phyloP scores from a whole-genome alignment of 2,329 filamentous ascomycete species.

The Apiospora arundinis region DNA sequence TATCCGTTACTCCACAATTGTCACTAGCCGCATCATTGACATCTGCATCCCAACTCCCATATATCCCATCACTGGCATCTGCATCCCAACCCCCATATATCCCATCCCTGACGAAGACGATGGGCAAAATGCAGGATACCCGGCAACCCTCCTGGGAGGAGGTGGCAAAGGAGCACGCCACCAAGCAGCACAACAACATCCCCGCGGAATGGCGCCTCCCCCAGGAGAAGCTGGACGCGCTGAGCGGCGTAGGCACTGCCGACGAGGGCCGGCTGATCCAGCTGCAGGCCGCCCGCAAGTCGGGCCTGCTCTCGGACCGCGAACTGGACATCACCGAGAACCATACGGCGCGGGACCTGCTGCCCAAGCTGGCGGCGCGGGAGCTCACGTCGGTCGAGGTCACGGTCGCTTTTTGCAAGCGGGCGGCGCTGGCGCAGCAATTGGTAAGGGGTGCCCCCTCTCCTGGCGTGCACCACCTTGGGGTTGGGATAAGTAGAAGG shows the following conservation, averaged over 20 bases:
- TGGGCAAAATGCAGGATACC: neutral
- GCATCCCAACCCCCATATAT: neutral
- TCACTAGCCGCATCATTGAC: too few species aligned
- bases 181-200: constrained; percentile 25
- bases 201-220: constrained; percentile 27
- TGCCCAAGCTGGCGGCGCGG: constrained; percentile 27
- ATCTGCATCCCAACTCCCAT: neutral
- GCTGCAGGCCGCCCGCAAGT: constrained; percentile 24
- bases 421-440: constrained; percentile 38
- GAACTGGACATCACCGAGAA: constrained; percentile 34
- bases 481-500: too few species aligned
- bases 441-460: constrained; percentile 23
- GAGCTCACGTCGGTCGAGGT: constrained; percentile 34
- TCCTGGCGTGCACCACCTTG: neutral
- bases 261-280: constrained; percentile 26
- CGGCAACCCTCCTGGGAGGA: neutral
- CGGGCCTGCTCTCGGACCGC: constrained; percentile 27
- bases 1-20: too few species aligned
- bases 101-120: neutral
- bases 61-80: neutral
- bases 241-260: constrained; percentile 24
- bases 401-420: constrained; percentile 36
- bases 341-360: constrained; percentile 27
- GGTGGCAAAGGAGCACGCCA: constrained; percentile 25
- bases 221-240: constrained; percentile 12